Evolutionary conservation across 1,284 basidiomycete genomes (phyloP).

Genomic region (Malassezia sp.): DNA sequence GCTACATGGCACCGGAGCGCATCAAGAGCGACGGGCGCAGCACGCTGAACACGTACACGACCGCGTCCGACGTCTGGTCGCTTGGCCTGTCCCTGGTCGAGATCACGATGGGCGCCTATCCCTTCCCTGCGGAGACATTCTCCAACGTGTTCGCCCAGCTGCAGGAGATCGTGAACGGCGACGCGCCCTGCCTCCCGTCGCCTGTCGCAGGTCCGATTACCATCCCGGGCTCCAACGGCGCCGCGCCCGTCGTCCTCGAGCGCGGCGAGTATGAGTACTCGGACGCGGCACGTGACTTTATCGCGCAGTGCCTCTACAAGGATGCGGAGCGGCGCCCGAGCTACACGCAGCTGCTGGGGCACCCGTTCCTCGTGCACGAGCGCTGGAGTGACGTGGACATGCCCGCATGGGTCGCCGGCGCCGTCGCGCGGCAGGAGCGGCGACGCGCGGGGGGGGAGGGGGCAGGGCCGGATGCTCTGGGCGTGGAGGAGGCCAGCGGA

Average conservation of each 20-base stretch:
- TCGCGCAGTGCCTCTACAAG: slow-evolving; percentile 42
- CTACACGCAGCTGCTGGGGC: slow-evolving; percentile 70
- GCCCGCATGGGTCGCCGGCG: slow-evolving; percentile 37
- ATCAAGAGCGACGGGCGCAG: slow-evolving; percentile 87
- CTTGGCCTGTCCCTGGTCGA: slow-evolving; percentile 92
- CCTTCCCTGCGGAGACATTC: slow-evolving; percentile 97
- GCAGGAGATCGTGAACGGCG: slow-evolving; percentile 87
- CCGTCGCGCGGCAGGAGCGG: slow-evolving; percentile 3
- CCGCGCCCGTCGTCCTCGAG: slow-evolving; percentile 3
- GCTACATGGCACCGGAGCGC: slow-evolving; percentile 96
- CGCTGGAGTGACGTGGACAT: slow-evolving; percentile 45
- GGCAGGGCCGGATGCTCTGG: no score
- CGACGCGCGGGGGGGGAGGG: background rate
- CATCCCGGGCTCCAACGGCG: background rate
- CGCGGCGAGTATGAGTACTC: slow-evolving; percentile 28
- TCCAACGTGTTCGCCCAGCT: slow-evolving; percentile 92
- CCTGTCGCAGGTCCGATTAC: slow-evolving; percentile 13
- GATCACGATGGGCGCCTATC: slow-evolving; percentile 79
- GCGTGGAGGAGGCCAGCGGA: no score
- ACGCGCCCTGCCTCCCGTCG: slow-evolving; percentile 68
- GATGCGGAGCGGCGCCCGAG: slow-evolving; percentile 61
- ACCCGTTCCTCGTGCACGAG: slow-evolving; percentile 58
- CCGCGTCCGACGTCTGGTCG: slow-evolving; percentile 95
- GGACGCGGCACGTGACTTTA: slow-evolving; percentile 42
- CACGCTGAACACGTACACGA: slow-evolving; percentile 78